These are phyloP conservation scores for Populus hybrid DNA, from an alignment of 441 rosid genomes.

Conservation along the genomic window DNA sequence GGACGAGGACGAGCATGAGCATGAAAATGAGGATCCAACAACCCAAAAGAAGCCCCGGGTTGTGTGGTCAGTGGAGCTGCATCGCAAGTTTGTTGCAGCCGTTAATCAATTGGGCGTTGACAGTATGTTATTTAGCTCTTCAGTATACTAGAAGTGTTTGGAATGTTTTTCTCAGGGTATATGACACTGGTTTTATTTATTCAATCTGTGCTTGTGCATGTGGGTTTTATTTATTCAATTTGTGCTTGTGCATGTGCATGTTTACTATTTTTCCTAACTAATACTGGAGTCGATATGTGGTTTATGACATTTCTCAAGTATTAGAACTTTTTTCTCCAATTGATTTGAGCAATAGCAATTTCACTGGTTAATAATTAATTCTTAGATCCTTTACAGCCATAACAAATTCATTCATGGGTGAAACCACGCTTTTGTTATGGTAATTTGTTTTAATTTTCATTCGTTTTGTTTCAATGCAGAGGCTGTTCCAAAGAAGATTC, in stretches of 20 bases:
- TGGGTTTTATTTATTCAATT: neutral
- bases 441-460: neutral
- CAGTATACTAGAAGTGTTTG: slow-evolving; percentile 5
- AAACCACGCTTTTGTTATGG: neutral
- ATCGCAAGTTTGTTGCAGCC: slow-evolving; percentile 80
- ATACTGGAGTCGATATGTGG: neutral
- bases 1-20: slow-evolving; percentile 25
- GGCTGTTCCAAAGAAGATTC: slow-evolving; percentile 96
- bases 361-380: neutral
- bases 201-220: no score
- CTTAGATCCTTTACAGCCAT: slow-evolving; percentile 1
- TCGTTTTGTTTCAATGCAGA: slow-evolving; percentile 44
- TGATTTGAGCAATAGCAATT: slow-evolving; percentile 1
- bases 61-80: slow-evolving; percentile 92
- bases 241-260: neutral
- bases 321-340: slow-evolving; percentile 7
- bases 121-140: slow-evolving; percentile 50
- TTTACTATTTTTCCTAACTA: neutral
- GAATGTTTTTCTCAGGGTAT: neutral
- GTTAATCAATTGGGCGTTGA: slow-evolving; percentile 87
- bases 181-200: neutral
- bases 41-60: slow-evolving; percentile 85
- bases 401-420: neutral
- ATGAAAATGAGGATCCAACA: slow-evolving; percentile 68
- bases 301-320: neutral